Evolutionary conservation across 768 basidiomycete species (phyloP).

Genomic region (Auricularia sp.): DNA sequence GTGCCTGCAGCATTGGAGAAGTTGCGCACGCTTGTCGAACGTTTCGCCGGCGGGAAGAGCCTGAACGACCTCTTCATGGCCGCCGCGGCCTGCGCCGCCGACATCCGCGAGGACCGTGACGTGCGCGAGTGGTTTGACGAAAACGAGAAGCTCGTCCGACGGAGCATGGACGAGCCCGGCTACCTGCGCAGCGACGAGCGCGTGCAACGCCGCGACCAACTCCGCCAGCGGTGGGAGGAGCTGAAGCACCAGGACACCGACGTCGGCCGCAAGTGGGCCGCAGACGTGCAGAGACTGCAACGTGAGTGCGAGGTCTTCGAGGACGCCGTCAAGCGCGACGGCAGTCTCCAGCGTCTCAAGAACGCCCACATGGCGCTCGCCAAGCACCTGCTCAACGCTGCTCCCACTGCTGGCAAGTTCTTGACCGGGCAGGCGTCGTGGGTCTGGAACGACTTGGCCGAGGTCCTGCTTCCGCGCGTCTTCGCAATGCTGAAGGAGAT

Average conservation of each 20-base stretch:
- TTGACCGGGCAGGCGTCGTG: slow-evolving; percentile 55
- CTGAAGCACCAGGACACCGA: slow-evolving; percentile 37
- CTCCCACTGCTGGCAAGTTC: slow-evolving; percentile 27
- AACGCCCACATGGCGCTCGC: slow-evolving; percentile 41
- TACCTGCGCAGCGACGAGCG: slow-evolving; percentile 45
- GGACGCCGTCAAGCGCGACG: slow-evolving; percentile 36
- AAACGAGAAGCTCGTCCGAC: slow-evolving; percentile 37
- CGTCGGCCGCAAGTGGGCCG: slow-evolving; percentile 40
- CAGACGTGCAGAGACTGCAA: slow-evolving; percentile 37
- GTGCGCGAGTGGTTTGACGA: slow-evolving; percentile 48
- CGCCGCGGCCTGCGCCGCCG: slow-evolving; percentile 33
- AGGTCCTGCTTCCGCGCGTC: slow-evolving; percentile 60
- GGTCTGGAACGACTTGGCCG: slow-evolving; percentile 77
- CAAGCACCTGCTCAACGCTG: slow-evolving; percentile 38
- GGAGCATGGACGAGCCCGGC: slow-evolving; percentile 38
- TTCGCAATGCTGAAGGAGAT: slow-evolving; percentile 45
- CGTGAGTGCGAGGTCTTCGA: slow-evolving; percentile 36
- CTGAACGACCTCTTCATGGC: slow-evolving; percentile 39
- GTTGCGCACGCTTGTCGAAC: slow-evolving; percentile 36
- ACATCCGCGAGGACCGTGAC: slow-evolving; percentile 44
- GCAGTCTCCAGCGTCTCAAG: slow-evolving; percentile 37
- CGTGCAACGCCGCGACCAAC: slow-evolving; percentile 28
- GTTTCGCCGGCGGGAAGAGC: slow-evolving; percentile 39
- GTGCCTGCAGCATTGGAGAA: slow-evolving; percentile 40
- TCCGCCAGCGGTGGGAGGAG: slow-evolving; percentile 41